Base-by-base conservation (phyloP, 441 rosid genomes). In the Pelargonium australe region DNA sequence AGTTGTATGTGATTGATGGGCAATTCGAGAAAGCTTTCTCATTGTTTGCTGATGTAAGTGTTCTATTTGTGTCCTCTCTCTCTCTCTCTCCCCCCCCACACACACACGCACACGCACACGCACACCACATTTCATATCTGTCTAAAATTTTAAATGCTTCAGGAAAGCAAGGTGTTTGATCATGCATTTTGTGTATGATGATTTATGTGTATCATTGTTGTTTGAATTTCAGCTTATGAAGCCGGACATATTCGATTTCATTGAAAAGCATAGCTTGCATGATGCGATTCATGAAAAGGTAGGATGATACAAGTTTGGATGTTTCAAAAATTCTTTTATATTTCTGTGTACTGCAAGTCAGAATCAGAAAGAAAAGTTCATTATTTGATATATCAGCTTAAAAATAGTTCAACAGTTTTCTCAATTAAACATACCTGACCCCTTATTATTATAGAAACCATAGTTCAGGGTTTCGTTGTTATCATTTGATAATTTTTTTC, bases 11-110 rank as follows among this genome's bases (percentile, higher is more conserved):
- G 65, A 80, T 93, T 75, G 87, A 87, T 84, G 96, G 96, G 75
- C 98, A 92, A 73, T 83, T 81, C 70, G 91, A 92, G 87, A 91
- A 86, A 81, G 97, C 98, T 43, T 91, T 87, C 84, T 81, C 94
- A 72, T 84, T 92, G 11, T 92, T 85, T 84, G 97, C 99, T 76
- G 99, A 95, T 84, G 99, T 92, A 88, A 81, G 99, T 85, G 72
- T 77, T 75, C 16, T 66, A 20, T 61, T 75, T 68, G 61, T 43
- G 9, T 12, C 9, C 75, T 68, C 51, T 28, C 37, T 14, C 47
- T 14, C 19, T 37, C 41, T 37, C 41, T 31, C 37, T 31, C 37
- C 0, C 40, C 0, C 7, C 23, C 23, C 34, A 28, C 34, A 28
- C 4, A 3, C 2, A 28, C 34, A 37, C 34, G 2, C 34, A 28